A percentile compares a stretch with the other conserved stretches of the same genome.
Conservation (phyloP, 352 stramenopile species). For the Phytophthora sp. region DNA sequence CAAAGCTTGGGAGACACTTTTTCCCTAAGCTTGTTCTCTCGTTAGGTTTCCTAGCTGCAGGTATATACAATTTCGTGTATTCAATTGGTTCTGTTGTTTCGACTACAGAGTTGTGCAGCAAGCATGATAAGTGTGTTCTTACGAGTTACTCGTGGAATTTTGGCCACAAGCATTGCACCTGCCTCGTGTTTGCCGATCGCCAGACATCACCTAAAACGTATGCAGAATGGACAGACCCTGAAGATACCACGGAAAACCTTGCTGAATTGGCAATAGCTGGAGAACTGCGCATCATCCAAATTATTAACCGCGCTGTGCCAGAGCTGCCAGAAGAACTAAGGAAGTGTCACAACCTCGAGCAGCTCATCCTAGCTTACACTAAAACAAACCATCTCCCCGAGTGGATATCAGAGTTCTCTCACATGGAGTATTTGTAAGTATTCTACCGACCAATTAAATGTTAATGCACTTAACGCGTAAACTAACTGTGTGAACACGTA, state of each 20-base stretch:
- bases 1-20: constrained; percentile 19
- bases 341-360: constrained; percentile 38
- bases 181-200: constrained; percentile 49
- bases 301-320: constrained; percentile 52
- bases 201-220: constrained; percentile 32
- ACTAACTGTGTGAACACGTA: neutral
- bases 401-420: constrained; percentile 36
- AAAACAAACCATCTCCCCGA: constrained; percentile 36
- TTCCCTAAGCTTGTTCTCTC: constrained; percentile 37
- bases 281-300: constrained; percentile 49
- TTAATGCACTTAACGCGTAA: neutral
- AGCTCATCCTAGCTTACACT: constrained; percentile 48
- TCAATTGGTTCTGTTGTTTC: constrained; percentile 37
- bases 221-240: constrained; percentile 45
- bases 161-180: constrained; percentile 35
- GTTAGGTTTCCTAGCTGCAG: constrained; percentile 32
- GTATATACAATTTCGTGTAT: constrained; percentile 33
- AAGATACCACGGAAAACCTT: constrained; percentile 39
- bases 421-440: constrained; percentile 50
- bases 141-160: constrained; percentile 53
- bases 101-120: constrained; percentile 33
- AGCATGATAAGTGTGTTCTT: constrained; percentile 42
- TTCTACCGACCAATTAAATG: neutral
- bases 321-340: constrained; percentile 39
- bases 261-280: constrained; percentile 34